Percentiles rank a stretch among this genome's conserved stretches.
Evolutionary conservation across 495 filamentous ascomycete species (phyloP).

Genomic region (Cercophora scortea): DNA sequence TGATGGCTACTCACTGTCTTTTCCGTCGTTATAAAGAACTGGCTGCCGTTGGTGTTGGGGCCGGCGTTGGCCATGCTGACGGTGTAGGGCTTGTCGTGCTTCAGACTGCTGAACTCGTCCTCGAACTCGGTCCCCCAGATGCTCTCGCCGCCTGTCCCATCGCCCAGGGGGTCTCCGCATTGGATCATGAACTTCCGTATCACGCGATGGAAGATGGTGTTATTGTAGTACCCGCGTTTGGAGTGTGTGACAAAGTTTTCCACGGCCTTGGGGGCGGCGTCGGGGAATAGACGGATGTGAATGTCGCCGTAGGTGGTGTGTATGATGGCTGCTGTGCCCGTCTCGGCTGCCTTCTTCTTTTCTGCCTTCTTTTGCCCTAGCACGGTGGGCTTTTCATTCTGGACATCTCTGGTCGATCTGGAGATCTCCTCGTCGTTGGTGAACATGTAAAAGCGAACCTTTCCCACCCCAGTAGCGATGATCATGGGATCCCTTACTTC

Average conservation of each 20-base stretch:
- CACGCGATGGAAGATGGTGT: conserved; percentile 93
- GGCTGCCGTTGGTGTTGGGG: conserved; percentile 67
- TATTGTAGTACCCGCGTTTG: conserved; percentile 87
- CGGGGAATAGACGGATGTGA: conserved; percentile 85
- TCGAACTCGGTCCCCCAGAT: conserved; percentile 97
- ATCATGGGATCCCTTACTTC: conserved; percentile 89
- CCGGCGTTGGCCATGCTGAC: conserved; percentile 97
- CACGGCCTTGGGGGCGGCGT: conserved; percentile 89
- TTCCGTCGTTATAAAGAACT: conserved; percentile 99
- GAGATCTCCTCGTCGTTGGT: conserved; percentile 80
- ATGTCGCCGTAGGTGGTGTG: conserved; percentile 96
- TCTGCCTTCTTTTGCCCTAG: conserved; percentile 34
- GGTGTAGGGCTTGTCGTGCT: conserved; percentile 94
- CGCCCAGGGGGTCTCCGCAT: conserved; percentile 86
- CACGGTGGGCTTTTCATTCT: conserved; percentile 82
- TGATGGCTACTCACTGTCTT: conserved; percentile 53
- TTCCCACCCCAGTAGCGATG: conserved; percentile 72
- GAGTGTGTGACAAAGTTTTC: conserved; percentile 97
- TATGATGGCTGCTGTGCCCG: conserved; percentile 70
- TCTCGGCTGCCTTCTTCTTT: conserved; percentile 55
- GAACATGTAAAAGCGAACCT: conserved; percentile 97
- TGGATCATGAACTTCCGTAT: conserved; percentile 99
- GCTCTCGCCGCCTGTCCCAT: conserved; percentile 91
- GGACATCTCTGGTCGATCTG: conserved; percentile 81
- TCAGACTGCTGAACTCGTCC: conserved; percentile 86